These are phyloP conservation scores for Epichloe uncinata DNA, from an alignment of 2,329 filamentous ascomycete genomes.

Conservation along the genomic window DNA sequence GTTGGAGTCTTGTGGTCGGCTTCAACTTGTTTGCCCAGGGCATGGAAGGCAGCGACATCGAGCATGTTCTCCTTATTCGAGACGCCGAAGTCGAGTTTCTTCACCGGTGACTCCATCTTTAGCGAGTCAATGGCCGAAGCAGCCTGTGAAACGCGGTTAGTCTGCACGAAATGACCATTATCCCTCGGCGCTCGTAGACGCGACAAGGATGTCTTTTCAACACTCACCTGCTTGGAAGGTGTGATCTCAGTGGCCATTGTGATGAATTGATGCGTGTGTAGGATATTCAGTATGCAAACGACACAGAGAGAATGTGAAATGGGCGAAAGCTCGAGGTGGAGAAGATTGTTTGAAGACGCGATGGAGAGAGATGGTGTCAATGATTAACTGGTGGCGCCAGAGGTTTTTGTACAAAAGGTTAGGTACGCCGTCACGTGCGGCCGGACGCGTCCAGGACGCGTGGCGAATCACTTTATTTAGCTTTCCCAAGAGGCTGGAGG, in stretches of 20 bases:
- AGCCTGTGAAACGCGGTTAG: conserved; percentile 45
- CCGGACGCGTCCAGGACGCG: too few species aligned
- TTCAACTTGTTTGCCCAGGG: conserved; percentile 42
- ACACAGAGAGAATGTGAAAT: conserved; percentile 9
- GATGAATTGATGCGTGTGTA: conserved; percentile 6
- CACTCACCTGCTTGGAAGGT: conserved; percentile 44
- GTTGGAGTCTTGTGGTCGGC: conserved; percentile 45
- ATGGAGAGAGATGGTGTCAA: conserved; percentile 13
- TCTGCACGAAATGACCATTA: neutral
- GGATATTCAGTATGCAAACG: conserved; percentile 8
- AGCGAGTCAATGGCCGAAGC: conserved; percentile 75
- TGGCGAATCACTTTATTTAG: too few species aligned
- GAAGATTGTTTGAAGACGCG: conserved; percentile 16
- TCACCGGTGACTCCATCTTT: conserved; percentile 85
- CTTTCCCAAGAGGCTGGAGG: too few species aligned
- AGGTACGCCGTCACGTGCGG: too few species aligned
- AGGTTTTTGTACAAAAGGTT: too few species aligned
- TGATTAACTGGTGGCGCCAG: too few species aligned
- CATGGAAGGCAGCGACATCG: conserved; percentile 34
- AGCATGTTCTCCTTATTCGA: conserved; percentile 72
- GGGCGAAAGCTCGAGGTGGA: conserved; percentile 10
- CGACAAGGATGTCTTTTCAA: conserved; percentile 5
- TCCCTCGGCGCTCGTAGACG: neutral
- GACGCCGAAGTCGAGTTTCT: conserved; percentile 70
- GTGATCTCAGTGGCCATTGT: conserved; percentile 65